Evolutionary conservation across 1,284 basidiomycete species (phyloP), one percentile per base, ranked within the genome.

Genomic region (Coniferiporia weirii): DNA sequence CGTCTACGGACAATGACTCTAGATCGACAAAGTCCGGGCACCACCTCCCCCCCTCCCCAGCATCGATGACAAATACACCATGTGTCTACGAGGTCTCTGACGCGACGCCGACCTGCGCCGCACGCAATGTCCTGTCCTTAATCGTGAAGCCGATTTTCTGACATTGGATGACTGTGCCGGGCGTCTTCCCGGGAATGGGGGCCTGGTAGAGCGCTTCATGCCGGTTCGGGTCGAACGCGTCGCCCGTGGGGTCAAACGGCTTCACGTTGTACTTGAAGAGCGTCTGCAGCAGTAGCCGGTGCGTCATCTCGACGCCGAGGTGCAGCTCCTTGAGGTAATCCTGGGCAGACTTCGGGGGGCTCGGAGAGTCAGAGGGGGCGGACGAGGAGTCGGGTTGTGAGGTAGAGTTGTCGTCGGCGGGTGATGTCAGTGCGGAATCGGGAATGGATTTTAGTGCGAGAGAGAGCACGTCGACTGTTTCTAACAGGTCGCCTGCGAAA

Each of bases 121-220:
- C 93, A 56, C 96, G 83, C 69, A 99, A 75, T 56, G 97, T 84
- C 61, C 96, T 82, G 66, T 92, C 91, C 76, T 95, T 95, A 75
- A 97, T 93, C 75, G 79, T 93, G 77, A 91, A 98, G 10, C 96
- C 95, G 57, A 82, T 80, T 78, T 97, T 96, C 72, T 91, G 89
- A 70, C 91, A 93, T 69, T 98, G 92, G 56, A 97, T 81, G 43
- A 99, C 89, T 3, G 90, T 90, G 19, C 95, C 95, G 1, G 93
- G 85, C 69, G 88, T 87, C 76, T 93, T 95, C 45, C 83, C 91
- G 10, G 86, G 84, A 58, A 96, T 83, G n/a, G 95, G 95, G 19
- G 86, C 92, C 76, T 96, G 93, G 77, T 93, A 98, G 36, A 97
- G 79, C 6, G 97, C 96, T 76, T 99, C 96, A 71, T 98, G 96